Evolutionary conservation across 1,139 yeast genomes (phyloP), one percentile per base, ranked within the genome.

Genomic region (Yarrowia galli): DNA sequence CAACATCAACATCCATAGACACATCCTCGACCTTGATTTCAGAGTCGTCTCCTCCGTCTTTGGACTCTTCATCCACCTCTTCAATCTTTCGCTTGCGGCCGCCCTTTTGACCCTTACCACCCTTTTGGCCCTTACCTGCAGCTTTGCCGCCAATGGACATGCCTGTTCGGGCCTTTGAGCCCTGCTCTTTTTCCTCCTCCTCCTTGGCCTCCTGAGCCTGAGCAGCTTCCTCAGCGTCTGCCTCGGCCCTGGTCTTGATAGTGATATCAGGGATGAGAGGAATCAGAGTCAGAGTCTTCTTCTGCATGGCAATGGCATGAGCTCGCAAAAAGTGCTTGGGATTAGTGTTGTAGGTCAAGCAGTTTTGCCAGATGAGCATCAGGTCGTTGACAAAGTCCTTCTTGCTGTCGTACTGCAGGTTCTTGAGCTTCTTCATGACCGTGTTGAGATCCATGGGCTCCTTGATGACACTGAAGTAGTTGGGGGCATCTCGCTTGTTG

Each of bases 401-500:
- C 74, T 93, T 95, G 61, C 92, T 90, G 72, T 84, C 85, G 76
- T 95, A 95, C 71, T 91, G 93, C 70, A 91, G 86, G 4, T 85
- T 81, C 74, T 92, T 92, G 73, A 96, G 81, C 75, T 93, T 95
- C 74, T 92, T 93, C 88, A 92, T 84, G 16, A 96, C 97, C 0
- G 98, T 93, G 74, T 92, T 93, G 72, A 96, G 82, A 75, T 96
- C 99, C 99, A 96, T 96, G 38, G 99, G 99, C 69, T 86, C 87
- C 74, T 92, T 93, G 73, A 96, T 93, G 51, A 96, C 84, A 69
- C 88, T 87, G 70, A 92, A 92, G 79, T 96, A 96, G 75, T 95
- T 93, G 9, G 99, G 99, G 0, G 99, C 99, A 75, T 96, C 99
- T 69, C 99, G 84, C 77, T 95, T 95, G 69, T 96, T 91, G 23